Base-by-base conservation (phyloP, 148 eudicot species). In the Camellia japonica region DNA sequence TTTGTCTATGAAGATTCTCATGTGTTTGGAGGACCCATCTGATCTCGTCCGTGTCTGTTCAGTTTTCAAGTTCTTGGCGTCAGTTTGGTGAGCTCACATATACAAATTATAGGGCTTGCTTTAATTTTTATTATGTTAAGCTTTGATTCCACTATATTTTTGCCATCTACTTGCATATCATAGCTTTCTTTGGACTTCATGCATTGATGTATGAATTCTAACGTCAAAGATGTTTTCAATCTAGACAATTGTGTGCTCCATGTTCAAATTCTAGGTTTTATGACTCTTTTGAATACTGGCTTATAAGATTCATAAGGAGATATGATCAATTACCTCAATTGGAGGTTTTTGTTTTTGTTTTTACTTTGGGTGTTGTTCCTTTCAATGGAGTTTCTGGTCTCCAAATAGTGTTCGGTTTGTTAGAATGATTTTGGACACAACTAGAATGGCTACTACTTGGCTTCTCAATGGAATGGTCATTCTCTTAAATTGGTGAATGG, bases 61-160 rank as follows among this genome's bases (percentile, higher is more conserved):
- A 2, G 91, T 86, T 63, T n/a, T 88, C 90, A 3, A 84, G 84
- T 71, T 62, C 79, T 44, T 90, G 92, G 92, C 85, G 85, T 68
- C 82, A 81, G 15, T 86, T 86, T 78, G 90, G 93, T 90, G 84
- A 83, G 90, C 55, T 83, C 10, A 18, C 66, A 18, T 6, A 8
- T 15, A 19, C 54, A 20, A 62, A 19, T 46, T 43, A 7, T 47
- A 13, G 14, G 4, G 18, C 16, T 61, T 52, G 3, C 42, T 72
- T 71, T 43, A 5, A 16, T 75, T 63, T 55, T 5, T 13, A n/a
- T 46, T 41, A 1, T 63, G 59, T 46, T 72, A 1, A 41, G 43
- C 5, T 49, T n/a, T 62, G 23, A 19, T 18, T 7, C 59, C 18
- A 61, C 42, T 15, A 20, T 2, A 13, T 11, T 70, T 55, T 60